These are phyloP conservation scores for Vanderwaltozyma polyspora DNA, from an alignment of 805 yeast species.

Conservation along the genomic window DNA sequence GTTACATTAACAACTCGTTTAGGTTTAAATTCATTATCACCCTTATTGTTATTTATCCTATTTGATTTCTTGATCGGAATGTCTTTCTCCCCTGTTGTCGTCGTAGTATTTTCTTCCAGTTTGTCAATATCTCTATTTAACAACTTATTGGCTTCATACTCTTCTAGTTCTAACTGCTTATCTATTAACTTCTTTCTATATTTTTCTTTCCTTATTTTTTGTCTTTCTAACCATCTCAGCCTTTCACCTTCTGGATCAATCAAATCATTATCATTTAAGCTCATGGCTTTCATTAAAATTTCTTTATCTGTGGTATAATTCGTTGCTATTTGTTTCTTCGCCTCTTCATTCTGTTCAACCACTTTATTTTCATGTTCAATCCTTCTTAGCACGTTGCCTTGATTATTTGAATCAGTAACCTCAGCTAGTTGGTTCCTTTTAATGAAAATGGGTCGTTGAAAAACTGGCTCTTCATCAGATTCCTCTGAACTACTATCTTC, in stretches of 20 bases:
- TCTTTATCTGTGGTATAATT: constrained; percentile 20
- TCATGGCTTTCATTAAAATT: constrained; percentile 11
- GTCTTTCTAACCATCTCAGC: constrained; percentile 16
- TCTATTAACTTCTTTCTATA: constrained; percentile 14
- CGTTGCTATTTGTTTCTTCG: constrained; percentile 4
- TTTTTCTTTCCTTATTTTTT: constrained; percentile 10
- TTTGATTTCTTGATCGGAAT: too few species aligned
- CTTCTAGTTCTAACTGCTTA: constrained; percentile 21
- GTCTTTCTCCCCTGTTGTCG: too few species aligned
- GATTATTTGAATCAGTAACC: not conserved
- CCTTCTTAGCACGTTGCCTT: constrained; percentile 6
- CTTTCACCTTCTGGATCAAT: constrained; percentile 16
- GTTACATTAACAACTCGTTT: too few species aligned
- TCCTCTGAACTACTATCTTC: too few species aligned
- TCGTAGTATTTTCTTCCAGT: too few species aligned
- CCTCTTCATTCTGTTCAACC: constrained; percentile 5
- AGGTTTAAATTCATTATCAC: too few species aligned
- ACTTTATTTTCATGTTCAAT: constrained; percentile 9
- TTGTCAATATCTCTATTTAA: too few species aligned
- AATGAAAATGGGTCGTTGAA: constrained; percentile 22
- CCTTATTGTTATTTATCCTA: too few species aligned
- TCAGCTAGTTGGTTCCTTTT: constrained; percentile 2
- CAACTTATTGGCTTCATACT: constrained; percentile 14
- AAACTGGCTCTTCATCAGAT: constrained; percentile 12
- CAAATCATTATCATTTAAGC: constrained; percentile 20